These are phyloP conservation scores for Claviceps purpurea DNA, from an alignment of 2,329 filamentous ascomycete genomes.

Conservation along the genomic window DNA sequence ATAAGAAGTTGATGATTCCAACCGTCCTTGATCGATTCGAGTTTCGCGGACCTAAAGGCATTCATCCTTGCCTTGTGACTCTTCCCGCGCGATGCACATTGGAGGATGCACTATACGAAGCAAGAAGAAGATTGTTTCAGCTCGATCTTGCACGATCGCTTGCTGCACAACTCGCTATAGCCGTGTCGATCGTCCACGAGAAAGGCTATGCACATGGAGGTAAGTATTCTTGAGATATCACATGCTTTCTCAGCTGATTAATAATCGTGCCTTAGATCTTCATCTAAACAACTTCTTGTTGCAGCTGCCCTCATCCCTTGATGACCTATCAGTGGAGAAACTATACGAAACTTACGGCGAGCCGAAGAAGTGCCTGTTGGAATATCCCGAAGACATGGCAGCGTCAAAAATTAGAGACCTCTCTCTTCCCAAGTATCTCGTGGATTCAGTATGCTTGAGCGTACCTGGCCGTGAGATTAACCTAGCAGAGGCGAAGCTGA, in stretches of 20 bases:
- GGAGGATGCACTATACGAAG: too few species aligned
- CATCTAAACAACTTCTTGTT: slow-evolving; percentile 23
- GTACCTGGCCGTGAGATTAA: background rate
- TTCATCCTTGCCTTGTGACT: too few species aligned
- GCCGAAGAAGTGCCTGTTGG: slow-evolving; percentile 15
- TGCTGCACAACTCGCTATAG: too few species aligned
- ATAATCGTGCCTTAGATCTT: slow-evolving; percentile 12
- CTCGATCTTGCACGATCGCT: too few species aligned
- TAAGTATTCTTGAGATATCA: too few species aligned
- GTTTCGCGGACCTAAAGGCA: too few species aligned
- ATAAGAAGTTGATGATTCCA: too few species aligned
- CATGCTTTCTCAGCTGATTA: background rate
- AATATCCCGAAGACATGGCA: slow-evolving; percentile 10
- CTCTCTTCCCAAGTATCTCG: slow-evolving; percentile 3
- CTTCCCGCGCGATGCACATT: too few species aligned
- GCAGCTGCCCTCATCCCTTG: slow-evolving; percentile 9
- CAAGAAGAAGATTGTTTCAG: too few species aligned
- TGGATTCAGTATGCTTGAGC: background rate
- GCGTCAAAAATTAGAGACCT: background rate
- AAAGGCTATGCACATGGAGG: too few species aligned
- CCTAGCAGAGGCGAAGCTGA: background rate
- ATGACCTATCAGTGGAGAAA: slow-evolving; percentile 12
- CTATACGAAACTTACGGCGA: slow-evolving; percentile 4
- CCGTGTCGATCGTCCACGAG: too few species aligned
- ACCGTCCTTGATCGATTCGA: too few species aligned